phyloP scores from a whole-genome alignment of 176 grass and related monocot genomes.

The Juncus effusus region DNA sequence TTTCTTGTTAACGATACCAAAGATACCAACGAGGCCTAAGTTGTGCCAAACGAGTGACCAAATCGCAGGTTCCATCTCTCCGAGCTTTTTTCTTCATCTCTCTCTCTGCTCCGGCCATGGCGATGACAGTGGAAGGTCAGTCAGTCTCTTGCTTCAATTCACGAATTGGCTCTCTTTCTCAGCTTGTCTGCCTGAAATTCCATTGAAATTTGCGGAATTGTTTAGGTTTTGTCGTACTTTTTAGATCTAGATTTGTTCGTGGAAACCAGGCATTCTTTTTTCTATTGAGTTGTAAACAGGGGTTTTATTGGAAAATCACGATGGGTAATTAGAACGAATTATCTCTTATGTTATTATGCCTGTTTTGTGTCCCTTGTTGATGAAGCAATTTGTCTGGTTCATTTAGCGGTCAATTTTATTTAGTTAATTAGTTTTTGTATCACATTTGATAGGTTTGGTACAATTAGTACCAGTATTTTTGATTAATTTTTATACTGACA shows the following conservation, averaged over 20 bases:
- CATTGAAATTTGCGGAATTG: background rate
- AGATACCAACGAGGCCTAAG: too few relatives aligned
- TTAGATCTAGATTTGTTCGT: too few relatives aligned
- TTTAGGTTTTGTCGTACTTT: too few relatives aligned
- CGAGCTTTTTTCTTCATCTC: too few relatives aligned
- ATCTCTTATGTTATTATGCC: background rate
- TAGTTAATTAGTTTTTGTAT: background rate
- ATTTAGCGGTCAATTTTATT: constrained; percentile 8
- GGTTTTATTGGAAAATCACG: constrained; percentile 1
- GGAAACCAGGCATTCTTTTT: too few relatives aligned
- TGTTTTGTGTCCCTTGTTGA: constrained; percentile 10
- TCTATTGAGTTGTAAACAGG: background rate
- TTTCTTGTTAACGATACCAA: too few relatives aligned
- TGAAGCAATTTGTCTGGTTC: background rate
- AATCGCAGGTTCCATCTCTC: too few relatives aligned
- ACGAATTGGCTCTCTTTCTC: background rate
- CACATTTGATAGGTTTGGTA: too few relatives aligned
- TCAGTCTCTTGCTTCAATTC: constrained; percentile 3
- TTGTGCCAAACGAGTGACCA: too few relatives aligned
- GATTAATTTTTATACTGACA: too few relatives aligned
- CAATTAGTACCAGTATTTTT: too few relatives aligned
- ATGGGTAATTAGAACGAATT: background rate
- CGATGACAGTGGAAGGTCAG: constrained; percentile 28
- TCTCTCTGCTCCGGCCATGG: constrained; percentile 16
- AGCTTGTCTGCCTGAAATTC: background rate